Evolutionary conservation across 129 eudicot species (phyloP), one percentile per base, ranked within the genome.

Genomic region (Pulicaria dysenterica): DNA sequence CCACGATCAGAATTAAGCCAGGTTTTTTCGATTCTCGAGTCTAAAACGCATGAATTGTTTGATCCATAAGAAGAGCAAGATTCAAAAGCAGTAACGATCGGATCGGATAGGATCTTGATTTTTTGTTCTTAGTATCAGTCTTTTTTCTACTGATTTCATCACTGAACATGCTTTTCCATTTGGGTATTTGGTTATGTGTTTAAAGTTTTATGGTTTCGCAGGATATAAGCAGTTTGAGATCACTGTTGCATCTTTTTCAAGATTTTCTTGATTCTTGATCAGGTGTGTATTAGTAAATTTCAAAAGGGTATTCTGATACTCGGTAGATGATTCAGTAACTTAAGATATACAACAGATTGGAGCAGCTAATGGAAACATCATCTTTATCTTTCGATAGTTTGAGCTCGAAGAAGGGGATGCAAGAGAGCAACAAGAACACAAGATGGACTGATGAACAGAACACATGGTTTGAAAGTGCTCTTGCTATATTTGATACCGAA

Each of bases 381-480:
- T 77, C 81, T 85, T 74, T 86, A 42, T 45, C 87, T 68, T 79
- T 91, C 15, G 57, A 69, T 66, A 40, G 78, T 65, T 54, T 78
- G 67, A 81, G 84, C 67, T 75, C 81, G 8, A 70, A 54, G 47
- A 56, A 59, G 36, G 67, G 73, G 78, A 79, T 74, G 77, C 77
- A 77, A 70, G 87, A 73, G 53, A 80, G 51, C 82, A 85, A 24
- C 2, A 24, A 70, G 61, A 82, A 79, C 83, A 77, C 83, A 44
- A 47, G 59, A 14, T 93, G 98, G 98, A 93, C 95, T 0, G 73
- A 72, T 37, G 98, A 89, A 75, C 96, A 93, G 80, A 93, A 93
- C 89, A 93, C 85, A 65, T 73, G 67, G 79, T 93, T 93, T 64
- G 98, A 93, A 73, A 82, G 87, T 65, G 98, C 96, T 59, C 83